Conservation (phyloP, 257 asterid genomes). For the Petunia axillaris region DNA sequence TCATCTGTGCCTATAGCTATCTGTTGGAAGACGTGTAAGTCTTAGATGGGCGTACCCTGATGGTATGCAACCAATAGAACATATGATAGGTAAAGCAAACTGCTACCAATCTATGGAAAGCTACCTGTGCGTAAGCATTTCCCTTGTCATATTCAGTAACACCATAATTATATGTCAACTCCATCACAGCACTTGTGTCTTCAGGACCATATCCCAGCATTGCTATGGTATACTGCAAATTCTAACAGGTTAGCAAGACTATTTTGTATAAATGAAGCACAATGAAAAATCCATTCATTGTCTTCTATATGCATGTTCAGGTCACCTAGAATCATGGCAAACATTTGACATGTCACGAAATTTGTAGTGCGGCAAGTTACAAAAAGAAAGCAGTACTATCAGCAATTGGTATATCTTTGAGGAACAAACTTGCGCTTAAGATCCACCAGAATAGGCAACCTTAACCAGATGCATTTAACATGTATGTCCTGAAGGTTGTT, state of each 20-base stretch:
- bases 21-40: slow-evolving; percentile 43
- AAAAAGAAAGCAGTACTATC: not conserved
- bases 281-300: not conserved
- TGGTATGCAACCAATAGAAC: not conserved
- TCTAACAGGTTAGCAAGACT: not conserved
- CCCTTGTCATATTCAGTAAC: slow-evolving; percentile 66
- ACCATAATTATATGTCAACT: slow-evolving; percentile 68
- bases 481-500: too few species aligned
- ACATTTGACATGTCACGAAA: not conserved
- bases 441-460: too few species aligned
- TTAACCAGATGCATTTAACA: too few species aligned
- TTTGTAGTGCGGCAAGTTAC: not conserved
- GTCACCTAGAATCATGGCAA: not conserved
- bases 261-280: not conserved
- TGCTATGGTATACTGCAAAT: slow-evolving; percentile 63
- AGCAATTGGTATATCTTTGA: not conserved
- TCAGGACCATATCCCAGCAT: slow-evolving; percentile 75
- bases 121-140: slow-evolving; percentile 73
- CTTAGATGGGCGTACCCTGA: not conserved
- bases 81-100: not conserved
- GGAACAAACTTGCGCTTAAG: not conserved
- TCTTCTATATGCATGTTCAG: not conserved
- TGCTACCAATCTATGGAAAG: not conserved
- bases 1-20: slow-evolving; percentile 95
- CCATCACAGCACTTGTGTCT: slow-evolving; percentile 60